Base-by-base conservation (phyloP, 805 yeast species). In the Spathaspora arborariae region DNA sequence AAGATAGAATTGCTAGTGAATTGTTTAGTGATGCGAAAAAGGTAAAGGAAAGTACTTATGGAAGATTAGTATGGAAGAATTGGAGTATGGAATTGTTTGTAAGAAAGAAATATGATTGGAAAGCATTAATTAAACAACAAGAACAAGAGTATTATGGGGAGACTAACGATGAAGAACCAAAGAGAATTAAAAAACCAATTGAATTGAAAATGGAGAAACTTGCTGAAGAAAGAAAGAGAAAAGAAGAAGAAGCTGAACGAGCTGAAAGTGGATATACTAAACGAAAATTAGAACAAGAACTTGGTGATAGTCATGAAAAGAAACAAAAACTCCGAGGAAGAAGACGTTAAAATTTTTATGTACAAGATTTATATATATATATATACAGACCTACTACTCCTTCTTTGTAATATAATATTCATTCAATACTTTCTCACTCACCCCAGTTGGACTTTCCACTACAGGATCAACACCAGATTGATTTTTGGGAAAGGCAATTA, bases 401-500 rank as follows among this genome's bases (percentile, higher is more conserved):
- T 24, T 36, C 19, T 40, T 44, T 24, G 45, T 48, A 26, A 62
- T 54, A 49, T 77, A 73, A 59, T 91, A 91, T 11, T 76, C 72
- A 6, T 63, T 63, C 46, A 92, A 68, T 1, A 76, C 76, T 2
- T 61, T 62, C 10, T 72, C 69, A 2, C 73, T 60, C 2, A 88
- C 90, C 20, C 56, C 59, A 40, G 90, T 81, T 2, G 99, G 99
- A 51, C 95, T 84, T 6, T 80, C 85, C 5, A 94, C 96, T 39
- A 92, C 88, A 1, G 88, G 81, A 60, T 94, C 99, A 1, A 81
- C 68, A 1, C 99, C 99, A 7, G 86, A 79, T 53, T 85, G 84
- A 39, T 90, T 89, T 68, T 94, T 94, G 2, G 99, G 99, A 63
- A 94, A 94, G 1, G 98, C 96, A 50, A 94, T 85, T 3, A 94